Evolutionary conservation across 108 stramenopile genomes (phyloP), one percentile per base, ranked within the genome.

Genomic region (Chaetoceros muelleri): DNA sequence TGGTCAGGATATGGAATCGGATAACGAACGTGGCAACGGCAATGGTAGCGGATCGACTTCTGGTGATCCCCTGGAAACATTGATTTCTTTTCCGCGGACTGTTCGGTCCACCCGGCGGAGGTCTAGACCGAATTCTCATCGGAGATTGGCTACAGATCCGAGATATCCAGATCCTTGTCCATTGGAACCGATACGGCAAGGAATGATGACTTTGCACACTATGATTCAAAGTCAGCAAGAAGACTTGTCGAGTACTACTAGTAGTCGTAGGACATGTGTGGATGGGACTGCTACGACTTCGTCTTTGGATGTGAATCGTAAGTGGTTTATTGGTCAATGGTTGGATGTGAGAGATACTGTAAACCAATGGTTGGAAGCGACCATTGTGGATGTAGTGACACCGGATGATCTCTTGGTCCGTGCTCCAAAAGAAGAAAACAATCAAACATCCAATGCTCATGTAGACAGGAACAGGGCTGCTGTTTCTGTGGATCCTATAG

Each of bases 281-380:
- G 26, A 26, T 28, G 0, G 46, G 5, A 19, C 30, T 2, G 19
- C 24, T 49, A 17, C 34, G 34, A 7, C 58, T 20, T 48, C 69
- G 1, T 84, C 78, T 20, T 58, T 81, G 3, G 58, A 82, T 3
- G 57, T 71, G 28, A 75, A 80, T 69, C 80, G 90, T 22, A 69
- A 75, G 45, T 98, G 84, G 80, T 95, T 77, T 55, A 67, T 79
- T 23, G 95, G 97, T 8, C 97, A 98, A 68, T 98, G 97, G 97
- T 62, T 98, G 19, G 97, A 96, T 67, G 87, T 81, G 16, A 72
- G 84, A 28, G 97, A 98, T 69, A 96, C 97, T 17, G 96, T 98
- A 46, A 82, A 94, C 66, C 94, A 96, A 55, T 94, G 97, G 97
- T 61, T 98, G 17, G 97, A 98, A 65, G 96, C 97, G 2, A 96